phyloP scores from a whole-genome alignment of 495 filamentous ascomycete species.

The Penicillium chermesinum region DNA sequence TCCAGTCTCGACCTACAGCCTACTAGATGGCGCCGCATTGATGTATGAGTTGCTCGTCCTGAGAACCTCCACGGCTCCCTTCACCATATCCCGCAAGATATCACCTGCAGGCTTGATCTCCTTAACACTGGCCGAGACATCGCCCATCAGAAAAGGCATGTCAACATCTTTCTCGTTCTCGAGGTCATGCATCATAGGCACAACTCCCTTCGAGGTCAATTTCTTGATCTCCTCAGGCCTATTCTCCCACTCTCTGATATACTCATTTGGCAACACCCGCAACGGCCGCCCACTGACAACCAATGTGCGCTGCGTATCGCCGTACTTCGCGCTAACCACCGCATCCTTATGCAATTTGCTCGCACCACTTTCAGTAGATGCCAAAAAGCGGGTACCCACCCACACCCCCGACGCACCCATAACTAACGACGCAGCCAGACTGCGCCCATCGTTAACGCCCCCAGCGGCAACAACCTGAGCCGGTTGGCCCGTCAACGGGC shows the following conservation, averaged over 20 bases:
- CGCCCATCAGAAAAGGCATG: constrained; percentile 86
- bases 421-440: constrained; percentile 66
- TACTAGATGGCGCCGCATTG: constrained; percentile 22
- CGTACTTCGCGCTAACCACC: constrained; percentile 69
- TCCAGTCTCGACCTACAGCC: constrained; percentile 27
- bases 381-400: constrained; percentile 85
- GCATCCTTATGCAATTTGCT: constrained; percentile 72
- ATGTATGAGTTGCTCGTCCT: constrained; percentile 40
- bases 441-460: constrained; percentile 66
- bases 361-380: constrained; percentile 69
- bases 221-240: constrained; percentile 63
- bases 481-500: constrained; percentile 49
- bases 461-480: constrained; percentile 72
- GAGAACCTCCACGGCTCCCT: constrained; percentile 66
- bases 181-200: constrained; percentile 75
- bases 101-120: constrained; percentile 71
- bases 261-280: constrained; percentile 75
- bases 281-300: constrained; percentile 75
- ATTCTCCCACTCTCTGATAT: constrained; percentile 72
- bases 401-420: constrained; percentile 71
- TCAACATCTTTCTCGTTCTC: constrained; percentile 73
- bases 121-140: constrained; percentile 72
- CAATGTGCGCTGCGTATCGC: constrained; percentile 72
- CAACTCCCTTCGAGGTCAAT: constrained; percentile 66
- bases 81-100: constrained; percentile 86